Evolutionary conservation across 495 filamentous ascomycete species (phyloP), one percentile per base, ranked within the genome.

Genomic region (Podospora anserina): DNA sequence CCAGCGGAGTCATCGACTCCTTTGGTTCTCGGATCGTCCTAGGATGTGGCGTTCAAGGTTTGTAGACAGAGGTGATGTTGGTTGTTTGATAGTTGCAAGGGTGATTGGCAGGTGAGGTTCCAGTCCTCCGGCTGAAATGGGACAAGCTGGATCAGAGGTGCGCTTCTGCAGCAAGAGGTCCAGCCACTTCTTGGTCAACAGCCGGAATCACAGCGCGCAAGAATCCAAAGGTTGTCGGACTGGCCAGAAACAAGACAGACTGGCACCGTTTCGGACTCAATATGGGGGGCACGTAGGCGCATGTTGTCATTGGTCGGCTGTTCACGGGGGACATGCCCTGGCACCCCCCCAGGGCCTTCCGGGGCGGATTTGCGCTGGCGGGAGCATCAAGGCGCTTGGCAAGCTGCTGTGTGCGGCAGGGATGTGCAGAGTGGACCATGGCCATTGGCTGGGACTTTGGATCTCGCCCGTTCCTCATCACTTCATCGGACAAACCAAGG

Each of bases 261-360:
- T 63, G 64, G 68, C 67, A 67, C 57, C 60, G 70, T 73, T 76
- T 76, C 76, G 74, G 72, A 76, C 72, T 71, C 68, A 73, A 65
- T 66, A 71, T 68, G 63, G 66, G 72, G 70, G 66, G 64, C 61
- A 20, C 20, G 57, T 53, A n/a, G 26, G 16, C 7, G 32, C 58
- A 28, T 56, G 16, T 54, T 69, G 32, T 60, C 49, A 77, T 75
- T 74, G 71, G 75, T 27, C 18, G 65, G 59, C 23, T 30, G 39
- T 27, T 58, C 26, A 65, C 57, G 53, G 56, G 55, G 49, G 44
- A 54, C 44, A 61, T 55, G 66, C 53, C 56, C 69, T 66, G 63
- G 57, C 30, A 32, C 30, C 59, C 13, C 30, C 59, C 26, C 30
- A 28, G 59, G 56, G 30, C 13, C 49, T 66, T 54, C 55, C 23